A percentile compares a stretch with the other conserved stretches of the same genome.
Conservation (phyloP, 2,329 filamentous ascomycete genomes). For the Aspergillus brasiliensis region DNA sequence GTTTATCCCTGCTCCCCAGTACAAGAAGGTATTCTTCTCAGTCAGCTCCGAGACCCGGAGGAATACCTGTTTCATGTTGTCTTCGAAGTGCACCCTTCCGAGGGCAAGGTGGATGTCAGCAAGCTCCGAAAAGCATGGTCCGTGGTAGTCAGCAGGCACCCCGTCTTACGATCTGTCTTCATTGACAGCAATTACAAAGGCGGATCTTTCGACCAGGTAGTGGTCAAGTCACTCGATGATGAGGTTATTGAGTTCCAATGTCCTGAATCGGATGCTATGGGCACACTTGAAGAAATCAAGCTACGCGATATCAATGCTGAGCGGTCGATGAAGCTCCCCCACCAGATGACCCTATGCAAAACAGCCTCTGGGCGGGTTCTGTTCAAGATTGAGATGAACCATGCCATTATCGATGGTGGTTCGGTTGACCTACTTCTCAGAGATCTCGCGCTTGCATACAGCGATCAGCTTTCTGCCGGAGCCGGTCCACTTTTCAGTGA, state of each 20-base stretch:
- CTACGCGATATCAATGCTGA: slow-evolving; percentile 28
- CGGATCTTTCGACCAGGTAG: slow-evolving; percentile 41
- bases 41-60: slow-evolving; percentile 38
- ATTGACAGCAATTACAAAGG: slow-evolving; percentile 37
- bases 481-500: slow-evolving; percentile 38
- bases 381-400: slow-evolving; percentile 42
- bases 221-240: slow-evolving; percentile 30
- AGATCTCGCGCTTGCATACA: slow-evolving; percentile 37
- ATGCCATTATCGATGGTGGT: slow-evolving; percentile 41
- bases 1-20: slow-evolving; percentile 42
- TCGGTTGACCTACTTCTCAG: slow-evolving; percentile 37
- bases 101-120: slow-evolving; percentile 26
- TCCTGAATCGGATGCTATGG: slow-evolving; percentile 29
- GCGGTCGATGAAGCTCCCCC: slow-evolving; percentile 31
- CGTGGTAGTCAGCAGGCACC: slow-evolving; percentile 34
- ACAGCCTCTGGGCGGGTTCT: slow-evolving; percentile 33
- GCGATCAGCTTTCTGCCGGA: slow-evolving; percentile 27
- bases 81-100: slow-evolving; percentile 34
- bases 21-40: slow-evolving; percentile 42
- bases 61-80: slow-evolving; percentile 41
- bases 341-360: slow-evolving; percentile 39
- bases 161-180: slow-evolving; percentile 38
- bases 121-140: slow-evolving; percentile 38
- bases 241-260: slow-evolving; percentile 34
- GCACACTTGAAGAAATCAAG: slow-evolving; percentile 30